Evolutionary conservation across 495 filamentous ascomycete species (phyloP), one percentile per base, ranked within the genome.

Genomic region (Penicillium maclennaniae): DNA sequence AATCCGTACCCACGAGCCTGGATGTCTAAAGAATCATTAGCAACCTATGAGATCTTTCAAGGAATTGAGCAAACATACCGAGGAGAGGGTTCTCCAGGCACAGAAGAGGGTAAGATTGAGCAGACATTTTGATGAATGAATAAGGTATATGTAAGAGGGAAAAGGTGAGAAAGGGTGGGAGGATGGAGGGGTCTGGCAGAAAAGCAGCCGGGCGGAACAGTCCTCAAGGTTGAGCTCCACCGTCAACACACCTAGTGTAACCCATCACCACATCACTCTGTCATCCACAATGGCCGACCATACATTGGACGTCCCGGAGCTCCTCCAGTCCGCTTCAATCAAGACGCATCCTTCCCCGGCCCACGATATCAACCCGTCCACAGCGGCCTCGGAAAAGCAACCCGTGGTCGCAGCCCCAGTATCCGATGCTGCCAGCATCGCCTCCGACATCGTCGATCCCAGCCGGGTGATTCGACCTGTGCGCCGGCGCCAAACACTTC

Each of bases 71-170:
- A 15, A 48, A 81, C 84, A 59, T 74, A 92, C 89, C 89, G 58
- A 98, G 86, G 59, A 98, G 82, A 68, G 93, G 93, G 72, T 98
- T 98, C 84, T 96, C 93, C 64, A 98, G 72, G 74, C 87, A 91
- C 55, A 96, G 77, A 54, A 98, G 84, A 69, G 85, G 78, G 76
- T 87, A 97, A 68, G 87, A 84, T 70, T 87, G 84, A 47, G 72
- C 70, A 53, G 87, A 78, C 89, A 92, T 93, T 59, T 70, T 83
- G 49, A 55, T 44, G 39, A 50, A 50, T 51, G 17, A 20, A 46
- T 26, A 7, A 23, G 28, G 26, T 25, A 43, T 21, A 20, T 37
- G 47, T 40, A 58, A 51, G 42, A 39, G 47, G 49, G 60, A 47
- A 39, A 55, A 54, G 52, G 61, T 43, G 41, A 45, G 57, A 58